phyloP scores from a whole-genome alignment of 352 stramenopile species.

The Elongisporangium senticosum region DNA sequence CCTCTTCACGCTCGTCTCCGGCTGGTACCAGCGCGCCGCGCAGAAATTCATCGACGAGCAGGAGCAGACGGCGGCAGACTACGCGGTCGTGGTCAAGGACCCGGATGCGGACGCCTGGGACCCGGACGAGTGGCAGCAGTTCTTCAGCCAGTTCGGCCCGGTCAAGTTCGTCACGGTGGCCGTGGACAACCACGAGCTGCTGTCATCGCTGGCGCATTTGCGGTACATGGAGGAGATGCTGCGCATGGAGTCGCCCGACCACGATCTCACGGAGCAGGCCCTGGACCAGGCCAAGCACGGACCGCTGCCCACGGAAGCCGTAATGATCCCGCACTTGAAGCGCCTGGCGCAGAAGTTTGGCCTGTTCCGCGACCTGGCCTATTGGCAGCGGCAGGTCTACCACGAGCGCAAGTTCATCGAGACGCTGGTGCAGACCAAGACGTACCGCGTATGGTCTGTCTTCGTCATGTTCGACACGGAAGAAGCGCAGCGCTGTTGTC shows the following conservation, averaged over 20 bases:
- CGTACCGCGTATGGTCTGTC: constrained; percentile 59
- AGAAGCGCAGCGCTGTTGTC: constrained; percentile 42
- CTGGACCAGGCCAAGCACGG: constrained; percentile 33
- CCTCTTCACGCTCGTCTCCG: constrained; percentile 38
- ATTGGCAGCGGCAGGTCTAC: constrained; percentile 56
- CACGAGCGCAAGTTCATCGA: constrained; percentile 30
- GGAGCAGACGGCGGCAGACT: constrained; percentile 68
- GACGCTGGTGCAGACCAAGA: constrained; percentile 28
- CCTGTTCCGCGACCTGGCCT: constrained; percentile 46
- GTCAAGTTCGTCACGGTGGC: constrained; percentile 71
- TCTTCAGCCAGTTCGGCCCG: constrained; percentile 60
- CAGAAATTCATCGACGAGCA: constrained; percentile 44
- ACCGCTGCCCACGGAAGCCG: constrained; percentile 11
- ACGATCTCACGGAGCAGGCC: constrained; percentile 15
- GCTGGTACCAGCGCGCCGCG: constrained; percentile 32
- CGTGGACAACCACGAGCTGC: constrained; percentile 50
- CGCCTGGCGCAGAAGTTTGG: constrained; percentile 31
- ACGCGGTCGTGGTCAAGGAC: constrained; percentile 68
- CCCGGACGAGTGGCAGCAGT: constrained; percentile 59
- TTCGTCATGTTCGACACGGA: constrained; percentile 80
- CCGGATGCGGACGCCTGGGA: constrained; percentile 58
- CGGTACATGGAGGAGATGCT: constrained; percentile 69
- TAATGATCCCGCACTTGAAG: constrained; percentile 14
- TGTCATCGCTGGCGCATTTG: constrained; percentile 54
- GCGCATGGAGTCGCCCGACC: constrained; percentile 52